Percentiles rank a stretch among this genome's conserved stretches.
phyloP scores from a whole-genome alignment of 1,139 yeast genomes.

The Candida mesenterica region DNA sequence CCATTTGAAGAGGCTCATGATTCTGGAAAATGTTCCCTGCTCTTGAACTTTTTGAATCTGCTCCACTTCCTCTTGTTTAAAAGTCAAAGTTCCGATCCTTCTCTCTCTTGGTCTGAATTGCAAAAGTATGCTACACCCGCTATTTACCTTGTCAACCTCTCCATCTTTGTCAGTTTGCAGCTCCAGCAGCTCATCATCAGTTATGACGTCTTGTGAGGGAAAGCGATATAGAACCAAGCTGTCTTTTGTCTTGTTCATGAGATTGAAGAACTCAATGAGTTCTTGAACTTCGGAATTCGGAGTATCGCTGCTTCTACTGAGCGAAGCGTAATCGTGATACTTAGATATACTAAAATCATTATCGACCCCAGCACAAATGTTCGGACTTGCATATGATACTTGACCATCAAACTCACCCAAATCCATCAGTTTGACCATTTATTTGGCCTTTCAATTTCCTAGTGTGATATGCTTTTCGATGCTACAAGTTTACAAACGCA shows the following conservation, averaged over 20 bases:
- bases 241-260: conserved; percentile 5
- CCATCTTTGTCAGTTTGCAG: neutral
- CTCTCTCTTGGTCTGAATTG: neutral
- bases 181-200: neutral
- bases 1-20: neutral
- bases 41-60: neutral
- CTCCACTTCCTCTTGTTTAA: neutral
- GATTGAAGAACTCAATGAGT: conserved; percentile 9
- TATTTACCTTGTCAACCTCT: neutral
- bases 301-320: too few relatives aligned
- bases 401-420: too few relatives aligned
- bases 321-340: too few relatives aligned
- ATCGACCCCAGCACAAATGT: too few relatives aligned
- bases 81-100: neutral
- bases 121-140: neutral
- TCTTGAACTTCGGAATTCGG: too few relatives aligned
- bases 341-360: too few relatives aligned
- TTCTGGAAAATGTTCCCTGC: neutral
- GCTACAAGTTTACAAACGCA: too few relatives aligned
- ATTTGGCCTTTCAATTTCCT: too few relatives aligned
- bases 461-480: too few relatives aligned
- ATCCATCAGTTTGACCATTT: too few relatives aligned
- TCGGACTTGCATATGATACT: too few relatives aligned
- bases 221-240: too few relatives aligned
- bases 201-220: neutral